Evolutionary conservation across 805 yeast species (phyloP), one percentile per base, ranked within the genome.

Genomic region (Ogataea philodendri): DNA sequence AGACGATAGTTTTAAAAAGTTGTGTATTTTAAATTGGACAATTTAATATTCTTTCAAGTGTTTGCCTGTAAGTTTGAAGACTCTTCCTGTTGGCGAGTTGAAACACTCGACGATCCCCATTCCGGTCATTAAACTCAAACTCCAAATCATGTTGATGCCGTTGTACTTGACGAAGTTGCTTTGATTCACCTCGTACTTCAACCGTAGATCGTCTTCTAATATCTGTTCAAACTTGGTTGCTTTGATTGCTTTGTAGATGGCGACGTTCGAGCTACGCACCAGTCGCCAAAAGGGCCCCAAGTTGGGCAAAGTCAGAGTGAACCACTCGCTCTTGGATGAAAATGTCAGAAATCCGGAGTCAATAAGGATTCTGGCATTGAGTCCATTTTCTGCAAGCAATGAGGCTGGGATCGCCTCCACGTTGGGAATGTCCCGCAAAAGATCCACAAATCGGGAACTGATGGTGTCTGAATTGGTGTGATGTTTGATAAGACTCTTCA

Each of bases 41-140:
- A 15, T 22, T 20, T 9, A 15, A 13, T 17, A 8, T 21, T 7
- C 5, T 29, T 37, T 39, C 21, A 48, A 11, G 13, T 27, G 41
- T 28, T 52, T 52, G 5, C 76, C 77, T 4, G 76, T 71, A 21
- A 70, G 57, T 44, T 64, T 63, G 70, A 74, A 72, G 1, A 76
- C 76, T 32, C 69, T 57, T 3, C 79, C 79, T 2, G 69, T 73
- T 2, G 74, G 74, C 0, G 81, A 72, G 29, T 66, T 65, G 47
- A 73, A 73, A 7, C 70, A 72, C 45, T 76, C 81, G 3, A 71
- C 52, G 1, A 65, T 48, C 0, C 82, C 83, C 15, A 67, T 56
- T 0, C 82, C 83, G 33, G 67, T 57, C 32, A 75, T 63, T 35
- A 69, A 70, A 11, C 78, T 74, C 9, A 76, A 45, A 2, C 67